Base-by-base conservation (phyloP, 345 rosid species). In the Erucastrum elatum region DNA sequence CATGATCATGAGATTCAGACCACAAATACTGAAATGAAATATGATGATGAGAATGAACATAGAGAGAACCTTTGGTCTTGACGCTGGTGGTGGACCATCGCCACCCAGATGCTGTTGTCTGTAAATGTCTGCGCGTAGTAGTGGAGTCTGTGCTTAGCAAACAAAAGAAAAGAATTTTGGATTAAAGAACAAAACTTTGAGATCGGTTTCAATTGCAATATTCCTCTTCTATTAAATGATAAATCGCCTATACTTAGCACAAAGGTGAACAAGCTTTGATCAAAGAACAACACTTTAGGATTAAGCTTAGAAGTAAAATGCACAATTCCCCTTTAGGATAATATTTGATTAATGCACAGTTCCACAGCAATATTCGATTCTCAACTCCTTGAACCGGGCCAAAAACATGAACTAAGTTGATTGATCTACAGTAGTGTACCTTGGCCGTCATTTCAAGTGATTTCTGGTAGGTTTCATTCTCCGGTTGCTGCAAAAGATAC, bases 401-500 rank as follows among this genome's bases (percentile, higher is more conserved):
- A 49, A 49, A 35, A 53, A 49, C 5, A 77, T 56, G 66, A 56
- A 71, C 31, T 49, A 16, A 13, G 31, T 0, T 11, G 31, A 29
- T 10, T 60, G 9, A 26, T 70, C 3, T n/a, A 64, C 1, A 55
- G 74, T 85, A 29, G 31, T 29, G 31, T 33, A 94, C 98, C 98
- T 90, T 90, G 56, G 86, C 72, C 56, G 91, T 82, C 79, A 92
- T 86, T 64, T 88, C 91, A 34, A 94, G 72, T 59, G 97, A 91
- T 85, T 88, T 92, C 66, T 27, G 83, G 81, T 91, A 94, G 68
- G 86, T 81, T 64, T 85, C 88, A 85, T 92, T 94, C 6, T 75
- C 74, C 1, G 98, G 98, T 26, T 94, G 93, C 98, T 94, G 84
- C 76, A 86, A 86, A 71, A 37, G 51, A 64, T 13, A 1, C 0